Conservation (phyloP, 495 filamentous ascomycete genomes). For the Penicillium dipodomyicola region DNA sequence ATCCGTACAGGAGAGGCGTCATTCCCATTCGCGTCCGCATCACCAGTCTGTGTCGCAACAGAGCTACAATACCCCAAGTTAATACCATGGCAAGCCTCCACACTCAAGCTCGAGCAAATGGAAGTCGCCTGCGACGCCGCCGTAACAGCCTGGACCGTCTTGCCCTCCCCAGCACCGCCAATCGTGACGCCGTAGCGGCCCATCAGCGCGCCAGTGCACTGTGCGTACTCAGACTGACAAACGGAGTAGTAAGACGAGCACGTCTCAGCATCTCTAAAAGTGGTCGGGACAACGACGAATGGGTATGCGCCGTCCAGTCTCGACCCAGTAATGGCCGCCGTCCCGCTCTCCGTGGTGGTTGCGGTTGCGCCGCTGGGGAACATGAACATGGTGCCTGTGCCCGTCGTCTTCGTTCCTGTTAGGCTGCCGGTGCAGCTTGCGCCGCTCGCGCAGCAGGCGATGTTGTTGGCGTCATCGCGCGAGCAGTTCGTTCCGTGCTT, state of each 20-base stretch:
- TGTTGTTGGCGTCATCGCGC: slow-evolving; percentile 55
- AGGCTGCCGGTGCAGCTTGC: slow-evolving; percentile 62
- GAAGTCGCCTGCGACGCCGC: slow-evolving; percentile 53
- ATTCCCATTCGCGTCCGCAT: slow-evolving; percentile 35
- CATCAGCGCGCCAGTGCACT: slow-evolving; percentile 59
- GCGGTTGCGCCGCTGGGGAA: slow-evolving; percentile 37
- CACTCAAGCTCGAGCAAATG: slow-evolving; percentile 64
- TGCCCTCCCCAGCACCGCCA: slow-evolving; percentile 49
- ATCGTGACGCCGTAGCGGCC: slow-evolving; percentile 49
- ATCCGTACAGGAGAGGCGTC: slow-evolving; percentile 26
- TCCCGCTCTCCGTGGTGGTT: slow-evolving; percentile 25
- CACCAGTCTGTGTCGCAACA: slow-evolving; percentile 34
- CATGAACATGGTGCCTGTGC: slow-evolving; percentile 34
- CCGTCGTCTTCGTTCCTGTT: slow-evolving; percentile 26
- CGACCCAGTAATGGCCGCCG: slow-evolving; percentile 43
- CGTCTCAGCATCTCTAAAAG: slow-evolving; percentile 57
- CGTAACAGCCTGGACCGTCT: slow-evolving; percentile 60
- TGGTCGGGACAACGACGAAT: slow-evolving; percentile 65
- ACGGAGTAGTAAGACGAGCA: slow-evolving; percentile 66
- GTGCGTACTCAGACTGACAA: slow-evolving; percentile 62
- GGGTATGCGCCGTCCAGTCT: slow-evolving; percentile 52
- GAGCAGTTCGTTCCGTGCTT: slow-evolving; percentile 52
- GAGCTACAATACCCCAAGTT: slow-evolving; percentile 53
- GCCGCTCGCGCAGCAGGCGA: slow-evolving; percentile 64
- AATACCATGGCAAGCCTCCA: slow-evolving; percentile 58